Base-by-base conservation (phyloP, 495 filamentous ascomycete species). In the Annulohypoxylon bovei region DNA sequence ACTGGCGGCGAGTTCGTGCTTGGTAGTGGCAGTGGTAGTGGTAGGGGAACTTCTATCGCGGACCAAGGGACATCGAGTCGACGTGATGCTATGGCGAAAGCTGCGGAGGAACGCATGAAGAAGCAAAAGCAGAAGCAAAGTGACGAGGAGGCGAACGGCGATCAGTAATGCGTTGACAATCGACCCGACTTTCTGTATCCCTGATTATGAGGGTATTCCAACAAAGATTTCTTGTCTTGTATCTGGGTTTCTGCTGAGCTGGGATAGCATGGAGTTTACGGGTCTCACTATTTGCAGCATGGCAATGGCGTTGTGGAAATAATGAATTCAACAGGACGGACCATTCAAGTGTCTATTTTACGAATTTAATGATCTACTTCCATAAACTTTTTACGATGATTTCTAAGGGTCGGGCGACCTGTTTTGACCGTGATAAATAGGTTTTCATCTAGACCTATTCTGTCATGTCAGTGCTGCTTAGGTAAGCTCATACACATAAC, bases 1-100 rank as follows among this genome's bases (percentile, higher is more conserved):
- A 88, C 83, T 0, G 95, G 95, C 7, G 95, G 95, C 2, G 88
- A 91, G 81, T 97, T 91, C 81, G 91, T 93, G 47, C 85, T 97
- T 32, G 94, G 95, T 37, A 86, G 87, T 4, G 80, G 79, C 7
- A 74, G 77, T 35, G 94, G 95, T 42, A 86, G 87, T 4, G 80
- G 79, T 8, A 74, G 77, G 14, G 74, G 73, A 3, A 77, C 77
- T 42, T 52, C 49, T n/a, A 7, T 52, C 4, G 37, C 60, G n/a
- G 33, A 57, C 4, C 11, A 65, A 59, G 60, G 62, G 60, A 67
- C 75, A 74, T 53, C 80, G 67, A 77, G 65, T 66, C 81, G 89
- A 67, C 85, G 91, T 67, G 93, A 96, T 76, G 86, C 92, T 39
- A 75, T 95, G 65, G 92, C 91, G 0, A 87, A 85, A 7, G 93